Conservation (phyloP, 2,329 filamentous ascomycete species). For the Dactylellina haptotyla region DNA sequence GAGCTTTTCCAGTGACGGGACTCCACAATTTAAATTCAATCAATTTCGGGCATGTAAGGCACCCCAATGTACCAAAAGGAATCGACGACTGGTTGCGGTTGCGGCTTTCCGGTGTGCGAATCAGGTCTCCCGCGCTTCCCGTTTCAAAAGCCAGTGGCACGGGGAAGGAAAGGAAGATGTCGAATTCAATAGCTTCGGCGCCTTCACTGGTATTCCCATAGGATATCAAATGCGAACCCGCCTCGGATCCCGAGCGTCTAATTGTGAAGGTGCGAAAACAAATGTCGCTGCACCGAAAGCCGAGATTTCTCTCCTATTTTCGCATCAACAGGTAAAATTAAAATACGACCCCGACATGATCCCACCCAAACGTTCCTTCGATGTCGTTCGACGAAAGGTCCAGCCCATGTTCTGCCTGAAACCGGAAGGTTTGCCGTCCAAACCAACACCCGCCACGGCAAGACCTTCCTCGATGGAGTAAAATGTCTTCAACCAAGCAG, state of each 20-base stretch:
- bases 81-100: slow-evolving; percentile 15
- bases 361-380: too few species aligned
- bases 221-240: too few species aligned
- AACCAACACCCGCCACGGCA: slow-evolving; percentile 27
- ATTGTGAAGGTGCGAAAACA: background rate
- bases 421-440: slow-evolving; percentile 33
- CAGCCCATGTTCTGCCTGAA: slow-evolving; percentile 15
- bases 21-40: slow-evolving; percentile 11
- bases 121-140: slow-evolving; percentile 17
- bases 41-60: slow-evolving; percentile 3
- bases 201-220: too few species aligned
- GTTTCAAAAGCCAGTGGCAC: too few species aligned
- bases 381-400: slow-evolving; percentile 27
- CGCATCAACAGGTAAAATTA: too few species aligned
- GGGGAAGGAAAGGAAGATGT: background rate
- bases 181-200: background rate
- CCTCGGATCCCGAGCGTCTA: background rate
- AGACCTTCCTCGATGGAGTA: slow-evolving; percentile 22
- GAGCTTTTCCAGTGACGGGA: slow-evolving; percentile 1
- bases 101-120: slow-evolving; percentile 29
- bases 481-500: too few species aligned
- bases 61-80: background rate
- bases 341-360: too few species aligned
- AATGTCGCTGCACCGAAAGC: background rate
- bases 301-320: background rate